These are phyloP conservation scores for Entrophospora sp. DNA, from an alignment of 192 early-diverging fungal species.

Conservation along the genomic window DNA sequence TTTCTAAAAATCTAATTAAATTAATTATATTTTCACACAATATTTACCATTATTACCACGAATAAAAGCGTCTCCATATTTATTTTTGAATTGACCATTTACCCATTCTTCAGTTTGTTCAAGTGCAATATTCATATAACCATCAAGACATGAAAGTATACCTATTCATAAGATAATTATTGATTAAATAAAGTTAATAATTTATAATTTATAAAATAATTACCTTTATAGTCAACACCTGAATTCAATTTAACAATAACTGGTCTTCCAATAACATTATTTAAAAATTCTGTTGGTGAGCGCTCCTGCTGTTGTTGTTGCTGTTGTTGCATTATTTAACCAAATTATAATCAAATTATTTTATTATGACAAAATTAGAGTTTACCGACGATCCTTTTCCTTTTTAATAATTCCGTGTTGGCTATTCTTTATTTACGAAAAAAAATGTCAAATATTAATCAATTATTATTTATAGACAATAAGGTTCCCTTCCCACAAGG, in stretches of 20 bases:
- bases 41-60: slow-evolving; percentile 88
- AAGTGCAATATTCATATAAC: slow-evolving; percentile 96
- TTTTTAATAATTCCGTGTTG: too few species aligned
- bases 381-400: too few species aligned
- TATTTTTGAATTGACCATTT: slow-evolving; percentile 86
- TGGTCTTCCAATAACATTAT: slow-evolving; percentile 68
- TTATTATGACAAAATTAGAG: too few species aligned
- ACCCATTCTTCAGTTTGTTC: slow-evolving; percentile 96
- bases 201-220: background rate
- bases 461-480: background rate
- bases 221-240: slow-evolving; percentile 92
- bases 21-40: background rate
- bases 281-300: slow-evolving; percentile 83
- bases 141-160: slow-evolving; percentile 84
- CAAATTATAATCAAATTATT: too few species aligned
- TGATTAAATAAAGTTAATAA: background rate
- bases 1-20: background rate
- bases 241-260: slow-evolving; percentile 94
- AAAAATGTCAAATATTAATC: background rate
- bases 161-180: slow-evolving; percentile 36
- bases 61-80: slow-evolving; percentile 93
- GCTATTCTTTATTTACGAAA: background rate
- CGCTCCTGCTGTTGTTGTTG: slow-evolving; percentile 9
- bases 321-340: slow-evolving; percentile 11
- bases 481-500: background rate